Evolutionary conservation across 257 asterid species (phyloP), one percentile per base, ranked within the genome.

Genomic region (Gentiana straminea): DNA sequence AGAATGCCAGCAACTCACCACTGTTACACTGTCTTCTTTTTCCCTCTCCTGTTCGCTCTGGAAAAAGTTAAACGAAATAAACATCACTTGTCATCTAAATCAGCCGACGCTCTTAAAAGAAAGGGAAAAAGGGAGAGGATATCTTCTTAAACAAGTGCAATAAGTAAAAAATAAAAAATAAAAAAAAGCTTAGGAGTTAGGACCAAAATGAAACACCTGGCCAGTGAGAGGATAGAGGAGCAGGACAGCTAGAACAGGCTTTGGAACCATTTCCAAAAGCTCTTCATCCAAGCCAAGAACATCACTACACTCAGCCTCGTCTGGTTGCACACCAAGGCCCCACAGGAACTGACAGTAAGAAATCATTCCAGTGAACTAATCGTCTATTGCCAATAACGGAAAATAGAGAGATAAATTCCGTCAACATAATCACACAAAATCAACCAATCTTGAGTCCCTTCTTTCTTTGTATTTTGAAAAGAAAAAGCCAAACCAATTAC

Each of bases 221-320:
- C 73, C 3, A 6, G 98, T 91, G 51, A 84, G 47, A 45, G 98
- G 98, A 71, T 81, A 91, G 35, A 91, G 96, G 64, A 84, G 81
- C 71, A 91, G 61, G 41, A 91, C 96, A 1, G 98, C 94, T 0
- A 87, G 86, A 13, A 87, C 95, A 8, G 97, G 99, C 82, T 83
- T 74, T 0, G 99, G 99, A 49, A 92, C 99, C 97, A 88, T 85
- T 64, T 72, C 97, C 80, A 92, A 49, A 51, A 88, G 94, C 49
- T 83, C 97, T 54, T 77, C 94, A 69, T 92, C 99, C 65, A 92
- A 83, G 58, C 99, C 99, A 66, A 81, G 85, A 52, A 92, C 99
- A 79, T 92, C 95, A 65, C 44, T 77, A 83, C 98, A 91, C 81
- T 83, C 95, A 8, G 79, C 94, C 81, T 83, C 86, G 1, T 70